Evolutionary conservation across 345 rosid genomes (phyloP), one percentile per base, ranked within the genome.

Genomic region (Gossypium rotundifolium): DNA sequence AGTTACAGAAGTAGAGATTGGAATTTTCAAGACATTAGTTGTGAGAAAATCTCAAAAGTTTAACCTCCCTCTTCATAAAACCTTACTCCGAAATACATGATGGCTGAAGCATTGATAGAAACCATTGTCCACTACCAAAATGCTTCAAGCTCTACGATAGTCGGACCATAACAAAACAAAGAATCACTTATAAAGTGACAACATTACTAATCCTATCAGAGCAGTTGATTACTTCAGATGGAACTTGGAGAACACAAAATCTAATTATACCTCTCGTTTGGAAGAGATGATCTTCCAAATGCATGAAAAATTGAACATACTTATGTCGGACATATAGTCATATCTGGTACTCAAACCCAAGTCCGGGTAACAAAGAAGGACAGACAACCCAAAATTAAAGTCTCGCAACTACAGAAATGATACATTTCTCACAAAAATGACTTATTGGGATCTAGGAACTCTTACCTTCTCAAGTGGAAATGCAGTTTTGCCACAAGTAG

Each of bases 381-480:
- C 3, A 2, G 13, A 12, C 22, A 71, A 9, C 14, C 2, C 61
- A 65, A 42, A 62, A 54, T n/a, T 2, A 3, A 72, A 57, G 40
- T 71, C 65, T 23, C 7, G 8, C 3, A 23, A 17, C 16, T 27
- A 48, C 48, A 65, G 71, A 66, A 67, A 60, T 60, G 7, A 44
- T 42, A 27, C 38, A 20, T 44, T 5, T 5, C 27, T 10, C n/a
- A 42, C 12, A 57, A 75, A 11, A 42, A 54, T 20, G 75, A 22
- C 53, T 69, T 65, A 42, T 25, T 63, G 66, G 57, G 53, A 67
- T 74, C 73, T 23, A 17, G 9, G 27, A 67, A 54, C 54, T 70
- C 25, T 33, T 82, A 93, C 99, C 98, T 95, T 96, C 84, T 96
- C 98, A 17, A 96, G 88, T 7, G 98, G 99, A 80, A 93, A 96